Evolutionary conservation across 2,329 filamentous ascomycete species (phyloP), one percentile per base, ranked within the genome.

Genomic region (Fusarium sp.): DNA sequence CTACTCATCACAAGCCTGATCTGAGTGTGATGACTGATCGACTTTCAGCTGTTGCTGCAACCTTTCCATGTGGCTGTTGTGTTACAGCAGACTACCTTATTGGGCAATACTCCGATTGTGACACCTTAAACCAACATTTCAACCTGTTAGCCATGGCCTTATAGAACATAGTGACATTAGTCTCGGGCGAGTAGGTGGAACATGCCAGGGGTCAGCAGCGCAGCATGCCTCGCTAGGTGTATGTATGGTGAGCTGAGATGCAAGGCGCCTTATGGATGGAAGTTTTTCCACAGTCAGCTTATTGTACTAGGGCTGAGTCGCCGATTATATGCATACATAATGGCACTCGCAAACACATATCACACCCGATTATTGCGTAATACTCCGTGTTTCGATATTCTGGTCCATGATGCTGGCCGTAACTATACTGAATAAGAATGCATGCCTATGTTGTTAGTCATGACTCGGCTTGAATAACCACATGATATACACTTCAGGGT

Each of bases 61-160:
- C 65, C 40, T 62, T 40, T 40, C 53, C 48, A 48, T 59, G 47
- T 66, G 54, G 49, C 56, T 68, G 47, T 43, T 55, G 59, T 65
- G 47, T 55, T 60, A 49, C 47, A 56, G 52, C 50, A 39, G 45
- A 15, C 47, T 64, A 54, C 61, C 60, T 44, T 33, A 70, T 73
- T 73, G 68, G 66, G 61, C 44, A 56, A 59, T 53, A 53, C 41
- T 43, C 41, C 56, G 45, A 62, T 59, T 65, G 58, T 60, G 57
- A 56, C 59, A 67, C 65, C 65, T 46, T 24, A 28, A 60, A 62
- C 44, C 32, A 62, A 66, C 50, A 56, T 46, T 62, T 68, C 58
- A 39, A 64, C 40, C 30, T 51, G 37, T 35, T 50, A 58, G 59
- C 47, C 40, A 40, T 24, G 17, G 20, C 19, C 11, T 54, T 44